Percentiles rank a stretch among this genome's conserved stretches.
These are phyloP conservation scores for Aspergillus steynii DNA, from an alignment of 495 filamentous ascomycete genomes.

Conservation along the genomic window DNA sequence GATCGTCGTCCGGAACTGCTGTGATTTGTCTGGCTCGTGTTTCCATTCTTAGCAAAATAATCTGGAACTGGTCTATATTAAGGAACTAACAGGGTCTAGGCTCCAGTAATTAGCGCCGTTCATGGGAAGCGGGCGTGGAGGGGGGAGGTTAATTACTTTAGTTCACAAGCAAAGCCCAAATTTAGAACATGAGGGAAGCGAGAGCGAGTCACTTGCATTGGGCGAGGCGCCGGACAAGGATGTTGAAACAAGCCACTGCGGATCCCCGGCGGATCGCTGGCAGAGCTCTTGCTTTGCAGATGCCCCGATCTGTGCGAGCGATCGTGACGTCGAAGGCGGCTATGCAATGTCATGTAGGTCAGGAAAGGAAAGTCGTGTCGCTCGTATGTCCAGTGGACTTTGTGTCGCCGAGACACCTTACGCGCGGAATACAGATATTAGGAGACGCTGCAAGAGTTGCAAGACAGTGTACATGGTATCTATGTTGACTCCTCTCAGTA, in stretches of 20 bases:
- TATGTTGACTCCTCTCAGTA: neutral
- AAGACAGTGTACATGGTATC: neutral
- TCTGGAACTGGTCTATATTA: constrained; percentile 14
- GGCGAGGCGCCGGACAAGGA: neutral
- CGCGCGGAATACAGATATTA: neutral
- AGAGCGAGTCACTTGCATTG: constrained; percentile 1
- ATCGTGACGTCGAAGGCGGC: neutral
- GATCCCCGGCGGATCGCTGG: neutral
- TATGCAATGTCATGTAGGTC: neutral
- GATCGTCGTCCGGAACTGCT: neutral
- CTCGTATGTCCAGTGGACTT: neutral
- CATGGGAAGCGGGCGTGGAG: neutral
- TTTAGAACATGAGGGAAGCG: neutral
- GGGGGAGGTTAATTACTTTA: neutral
- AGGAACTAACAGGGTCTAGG: neutral
- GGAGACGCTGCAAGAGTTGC: neutral
- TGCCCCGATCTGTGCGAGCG: neutral
- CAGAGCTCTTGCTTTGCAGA: neutral
- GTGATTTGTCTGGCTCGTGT: neutral
- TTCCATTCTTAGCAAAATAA: constrained; percentile 3
- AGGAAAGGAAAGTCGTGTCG: neutral
- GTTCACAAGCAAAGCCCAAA: neutral
- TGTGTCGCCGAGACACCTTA: neutral
- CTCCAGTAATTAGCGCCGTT: neutral
- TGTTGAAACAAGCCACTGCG: neutral